Evolutionary conservation across 2,329 filamentous ascomycete genomes (phyloP).

Genomic region (Aulographum hederae): DNA sequence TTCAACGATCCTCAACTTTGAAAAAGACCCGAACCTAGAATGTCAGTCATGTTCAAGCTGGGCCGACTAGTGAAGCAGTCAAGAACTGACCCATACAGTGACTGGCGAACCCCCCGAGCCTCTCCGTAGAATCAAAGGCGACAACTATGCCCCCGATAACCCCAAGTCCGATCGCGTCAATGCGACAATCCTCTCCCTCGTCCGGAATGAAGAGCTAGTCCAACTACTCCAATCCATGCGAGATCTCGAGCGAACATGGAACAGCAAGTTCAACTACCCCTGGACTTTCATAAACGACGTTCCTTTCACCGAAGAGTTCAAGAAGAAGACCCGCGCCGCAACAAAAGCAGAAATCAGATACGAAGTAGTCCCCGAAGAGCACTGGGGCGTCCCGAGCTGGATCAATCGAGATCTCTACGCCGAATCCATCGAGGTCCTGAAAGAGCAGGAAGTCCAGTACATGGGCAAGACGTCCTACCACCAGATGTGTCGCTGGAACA

Average conservation of each 20-base stretch:
- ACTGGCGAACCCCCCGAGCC: conserved; percentile 68
- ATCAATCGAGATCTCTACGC: conserved; percentile 75
- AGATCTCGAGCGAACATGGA: conserved; percentile 90
- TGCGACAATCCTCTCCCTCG: conserved; percentile 78
- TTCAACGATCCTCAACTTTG: no score
- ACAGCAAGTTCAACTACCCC: conserved; percentile 97
- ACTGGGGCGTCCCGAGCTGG: conserved; percentile 86
- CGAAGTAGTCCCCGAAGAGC: conserved; percentile 79
- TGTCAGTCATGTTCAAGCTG: no score
- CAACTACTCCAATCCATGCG: conserved; percentile 76
- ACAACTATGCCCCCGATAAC: conserved; percentile 62
- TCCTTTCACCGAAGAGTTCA: conserved; percentile 87
- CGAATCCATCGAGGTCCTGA: conserved; percentile 67
- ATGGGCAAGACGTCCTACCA: conserved; percentile 80
- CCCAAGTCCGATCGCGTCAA: conserved; percentile 70
- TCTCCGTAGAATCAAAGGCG: conserved; percentile 47
- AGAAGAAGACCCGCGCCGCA: conserved; percentile 54
- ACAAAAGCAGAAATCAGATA: conserved; percentile 83
- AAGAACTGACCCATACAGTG: no score
- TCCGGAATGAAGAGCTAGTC: conserved; percentile 75
- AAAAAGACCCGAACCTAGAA: no score
- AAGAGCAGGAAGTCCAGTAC: conserved; percentile 80
- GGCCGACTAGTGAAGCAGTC: no score
- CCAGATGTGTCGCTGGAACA: conserved; percentile 99
- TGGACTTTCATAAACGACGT: conserved; percentile 99